Evolutionary conservation across 2,329 filamentous ascomycete genomes (phyloP).

Genomic region (Cryphonectria naterciae): DNA sequence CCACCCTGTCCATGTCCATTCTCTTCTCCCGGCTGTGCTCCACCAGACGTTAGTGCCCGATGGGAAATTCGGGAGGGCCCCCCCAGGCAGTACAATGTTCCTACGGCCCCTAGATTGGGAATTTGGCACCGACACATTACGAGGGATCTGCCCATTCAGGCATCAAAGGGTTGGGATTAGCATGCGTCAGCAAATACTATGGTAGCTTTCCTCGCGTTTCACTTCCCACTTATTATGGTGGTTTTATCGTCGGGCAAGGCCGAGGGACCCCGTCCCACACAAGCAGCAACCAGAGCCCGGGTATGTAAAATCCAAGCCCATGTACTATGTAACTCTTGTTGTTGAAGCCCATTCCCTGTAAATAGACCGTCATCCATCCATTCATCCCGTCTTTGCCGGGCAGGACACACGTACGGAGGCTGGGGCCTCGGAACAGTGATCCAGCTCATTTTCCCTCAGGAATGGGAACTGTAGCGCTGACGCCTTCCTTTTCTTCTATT

Average conservation of each 20-base stretch:
- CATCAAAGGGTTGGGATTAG: constrained; percentile 13
- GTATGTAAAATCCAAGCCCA: background rate
- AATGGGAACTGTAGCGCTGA: background rate
- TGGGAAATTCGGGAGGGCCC: constrained; percentile 29
- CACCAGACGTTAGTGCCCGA: constrained; percentile 29
- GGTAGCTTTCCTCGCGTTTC: background rate
- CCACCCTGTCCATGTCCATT: constrained; percentile 25
- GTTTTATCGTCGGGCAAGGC: background rate
- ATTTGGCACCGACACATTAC: constrained; percentile 22
- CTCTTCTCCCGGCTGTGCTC: constrained; percentile 17
- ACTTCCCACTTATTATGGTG: background rate
- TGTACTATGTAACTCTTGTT: background rate
- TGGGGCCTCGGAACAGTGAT: background rate
- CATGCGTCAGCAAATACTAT: constrained; percentile 2
- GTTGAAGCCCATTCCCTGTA: background rate
- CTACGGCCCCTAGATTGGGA: constrained; percentile 24
- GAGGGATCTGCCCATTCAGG: constrained; percentile 26
- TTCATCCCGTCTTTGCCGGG: background rate
- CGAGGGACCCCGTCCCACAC: background rate
- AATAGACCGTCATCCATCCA: background rate
- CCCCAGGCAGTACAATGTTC: constrained; percentile 7
- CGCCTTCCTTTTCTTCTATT: no score
- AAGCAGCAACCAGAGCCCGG: background rate
- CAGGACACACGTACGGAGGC: background rate
- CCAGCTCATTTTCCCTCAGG: background rate